Evolutionary conservation across 2,329 filamentous ascomycete species (phyloP), one percentile per base, ranked within the genome.

Genomic region (Lojkania enalia): DNA sequence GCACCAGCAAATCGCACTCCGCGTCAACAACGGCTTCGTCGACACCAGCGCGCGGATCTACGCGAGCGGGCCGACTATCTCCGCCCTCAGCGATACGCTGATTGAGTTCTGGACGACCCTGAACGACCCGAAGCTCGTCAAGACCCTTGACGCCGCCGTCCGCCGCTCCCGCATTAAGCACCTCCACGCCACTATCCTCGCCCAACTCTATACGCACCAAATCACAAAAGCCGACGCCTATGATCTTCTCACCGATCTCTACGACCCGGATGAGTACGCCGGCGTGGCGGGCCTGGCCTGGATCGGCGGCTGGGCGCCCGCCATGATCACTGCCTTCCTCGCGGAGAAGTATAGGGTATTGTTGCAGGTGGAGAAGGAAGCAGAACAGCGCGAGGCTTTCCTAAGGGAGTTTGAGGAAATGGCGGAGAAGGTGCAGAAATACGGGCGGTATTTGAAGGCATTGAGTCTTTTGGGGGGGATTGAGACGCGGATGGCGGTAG

Each of bases 21-120:
- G 62, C 11, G 43, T 67, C 21, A 39, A 46, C 12, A 61, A 56
- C 35, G 51, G 52, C 35, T 66, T 69, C 59, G 59, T 46, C 49
- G 13, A 19, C 1, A 27, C 47, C 2, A 29, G 30, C 6, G 44
- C 54, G 13, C 6, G 7, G 2, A 27, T 66, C 20, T 58, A 47
- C 35, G 9, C 37, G 1, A 48, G 46, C 2, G 54, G 51, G 4
- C 21, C 38, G 1, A 57, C 44, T 23, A 54, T 65, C 18, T 29
- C 46, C 5, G 33, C 48, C 12, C 38, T 63, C 7, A 42, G 48
- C 31, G 30, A 35, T 13, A 51, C 43, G 23, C 52, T 68, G 7
- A 20, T 42, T 1, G 36, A 49, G 29, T 55, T 56, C 41, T 69
- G 63, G 62, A 16, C 31, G 5, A 30, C 51, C 0, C 46, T 69